These are phyloP conservation scores for Mortierella antarctica DNA, from an alignment of 192 early-diverging fungal species.

Conservation along the genomic window DNA sequence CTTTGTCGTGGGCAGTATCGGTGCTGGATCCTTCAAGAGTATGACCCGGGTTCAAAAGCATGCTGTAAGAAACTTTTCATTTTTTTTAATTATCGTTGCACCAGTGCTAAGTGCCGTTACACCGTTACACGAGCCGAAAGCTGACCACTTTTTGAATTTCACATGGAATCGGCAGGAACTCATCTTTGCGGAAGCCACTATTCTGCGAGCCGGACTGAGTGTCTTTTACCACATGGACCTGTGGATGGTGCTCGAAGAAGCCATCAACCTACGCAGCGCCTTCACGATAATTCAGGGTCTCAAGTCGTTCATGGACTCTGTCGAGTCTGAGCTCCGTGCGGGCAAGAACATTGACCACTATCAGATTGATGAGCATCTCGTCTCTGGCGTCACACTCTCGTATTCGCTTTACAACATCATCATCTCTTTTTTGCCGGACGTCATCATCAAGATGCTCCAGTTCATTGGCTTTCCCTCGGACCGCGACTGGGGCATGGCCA, in stretches of 20 bases:
- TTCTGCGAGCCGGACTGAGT: slow-evolving; percentile 79
- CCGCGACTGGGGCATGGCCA: slow-evolving; percentile 76
- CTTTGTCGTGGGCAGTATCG: slow-evolving; percentile 57
- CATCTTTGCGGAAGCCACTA: slow-evolving; percentile 80
- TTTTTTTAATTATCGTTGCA: neutral
- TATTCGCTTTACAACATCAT: slow-evolving; percentile 84
- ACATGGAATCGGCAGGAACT: slow-evolving; percentile 66
- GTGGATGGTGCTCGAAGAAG: slow-evolving; percentile 80
- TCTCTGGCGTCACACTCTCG: slow-evolving; percentile 81
- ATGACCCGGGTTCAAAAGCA: slow-evolving; percentile 73
- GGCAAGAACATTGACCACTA: slow-evolving; percentile 61
- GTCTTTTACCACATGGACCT: slow-evolving; percentile 81
- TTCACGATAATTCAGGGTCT: slow-evolving; percentile 74
- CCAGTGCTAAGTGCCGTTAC: neutral
- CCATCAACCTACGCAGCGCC: slow-evolving; percentile 75
- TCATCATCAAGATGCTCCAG: slow-evolving; percentile 80
- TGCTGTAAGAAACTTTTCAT: slow-evolving; percentile 56
- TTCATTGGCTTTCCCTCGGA: slow-evolving; percentile 87
- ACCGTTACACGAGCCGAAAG: neutral
- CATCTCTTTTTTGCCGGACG: slow-evolving; percentile 79
- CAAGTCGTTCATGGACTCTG: slow-evolving; percentile 60
- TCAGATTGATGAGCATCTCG: slow-evolving; percentile 83
- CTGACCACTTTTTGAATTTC: neutral
- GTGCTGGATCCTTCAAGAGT: slow-evolving; percentile 56
- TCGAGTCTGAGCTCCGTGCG: slow-evolving; percentile 59